Base-by-base conservation (phyloP, 331 rosid species). In the Malus hybrid region DNA sequence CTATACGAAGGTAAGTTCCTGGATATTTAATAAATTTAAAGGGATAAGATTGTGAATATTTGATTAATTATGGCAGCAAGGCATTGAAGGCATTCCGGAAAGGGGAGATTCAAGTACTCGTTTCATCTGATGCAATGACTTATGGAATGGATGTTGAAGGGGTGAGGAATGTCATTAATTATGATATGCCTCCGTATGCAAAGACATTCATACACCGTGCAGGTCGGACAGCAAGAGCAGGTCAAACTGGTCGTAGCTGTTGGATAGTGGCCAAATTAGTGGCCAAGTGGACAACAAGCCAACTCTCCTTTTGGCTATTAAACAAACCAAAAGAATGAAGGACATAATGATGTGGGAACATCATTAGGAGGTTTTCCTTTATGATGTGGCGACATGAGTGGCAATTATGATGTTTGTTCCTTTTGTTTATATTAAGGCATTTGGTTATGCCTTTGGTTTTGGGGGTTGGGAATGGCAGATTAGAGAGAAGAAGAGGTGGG, bases 191-290 rank as follows among this genome's bases (percentile, higher is more conserved):
- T 34, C 73, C 78, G 72, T 88, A 87, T 86, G 78, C 89, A 67
- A 94, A 94, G 79, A 92, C 97, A 57, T 94, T 87, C 79, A 87
- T 94, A 82, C 99, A 94, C 74, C 89, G 97, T 62, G 99, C 85
- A 63, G 98, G 98, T 74, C 87, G 99, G 83, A 94, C 99, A 68
- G 99, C 99, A 22, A 90, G 99, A 85, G 97, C 99, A 50, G 97
- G 97, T 27, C 93, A 84, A 77, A 76, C 84, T 82, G 97, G 99
- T n/a, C 81, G 93, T 28, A 89, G 97, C 86, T 94, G 24, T 24
- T 24, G 24, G 24, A 24, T 24, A 24, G 24, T 24, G 24, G 24
- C 24, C 24, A 24, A 24, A 24, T 24, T 24, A 24, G 24, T 24
- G 1, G 24, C 24, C 1, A 24, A 24, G 24, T 24, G 24, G 24